phyloP scores from a whole-genome alignment of 352 stramenopile genomes.

The Pilasporangium apinafurcum region DNA sequence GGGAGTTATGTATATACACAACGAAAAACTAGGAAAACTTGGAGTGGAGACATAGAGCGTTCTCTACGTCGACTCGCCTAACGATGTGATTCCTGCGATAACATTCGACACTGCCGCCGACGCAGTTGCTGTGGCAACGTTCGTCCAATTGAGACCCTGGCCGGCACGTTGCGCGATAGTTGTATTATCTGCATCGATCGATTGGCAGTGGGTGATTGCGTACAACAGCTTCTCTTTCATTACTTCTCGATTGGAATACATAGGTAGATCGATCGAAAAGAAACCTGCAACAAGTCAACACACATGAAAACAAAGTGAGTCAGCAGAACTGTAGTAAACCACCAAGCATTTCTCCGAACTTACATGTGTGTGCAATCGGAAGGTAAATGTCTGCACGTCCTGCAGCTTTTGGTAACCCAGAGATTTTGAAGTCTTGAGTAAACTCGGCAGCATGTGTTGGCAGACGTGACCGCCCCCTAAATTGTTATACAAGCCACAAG shows the following conservation, averaged over 20 bases:
- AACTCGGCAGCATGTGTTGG: slow-evolving; percentile 86
- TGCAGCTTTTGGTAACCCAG: slow-evolving; percentile 67
- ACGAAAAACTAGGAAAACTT: background rate
- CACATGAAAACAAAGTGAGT: too few species aligned
- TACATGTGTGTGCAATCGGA: slow-evolving; percentile 84
- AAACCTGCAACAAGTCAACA: slow-evolving; percentile 39
- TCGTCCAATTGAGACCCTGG: slow-evolving; percentile 84
- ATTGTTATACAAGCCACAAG: slow-evolving; percentile 2
- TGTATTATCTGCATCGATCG: slow-evolving; percentile 86
- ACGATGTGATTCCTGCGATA: slow-evolving; percentile 37
- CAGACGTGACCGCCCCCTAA: slow-evolving; percentile 78
- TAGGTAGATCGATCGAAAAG: slow-evolving; percentile 84
- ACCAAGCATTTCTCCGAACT: slow-evolving; percentile 1
- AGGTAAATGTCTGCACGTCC: slow-evolving; percentile 77
- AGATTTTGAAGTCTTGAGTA: slow-evolving; percentile 89
- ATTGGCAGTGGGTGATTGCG: slow-evolving; percentile 85
- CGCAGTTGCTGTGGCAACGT: slow-evolving; percentile 29
- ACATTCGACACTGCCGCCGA: slow-evolving; percentile 56
- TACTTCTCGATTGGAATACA: slow-evolving; percentile 67
- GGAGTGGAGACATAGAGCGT: background rate
- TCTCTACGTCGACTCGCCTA: too few species aligned
- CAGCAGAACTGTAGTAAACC: background rate
- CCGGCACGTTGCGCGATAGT: slow-evolving; percentile 82
- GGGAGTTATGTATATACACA: background rate
- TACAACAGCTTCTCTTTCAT: slow-evolving; percentile 84